Evolutionary conservation across 768 basidiomycete genomes (phyloP).

Genomic region (Phylloporus scabripes): DNA sequence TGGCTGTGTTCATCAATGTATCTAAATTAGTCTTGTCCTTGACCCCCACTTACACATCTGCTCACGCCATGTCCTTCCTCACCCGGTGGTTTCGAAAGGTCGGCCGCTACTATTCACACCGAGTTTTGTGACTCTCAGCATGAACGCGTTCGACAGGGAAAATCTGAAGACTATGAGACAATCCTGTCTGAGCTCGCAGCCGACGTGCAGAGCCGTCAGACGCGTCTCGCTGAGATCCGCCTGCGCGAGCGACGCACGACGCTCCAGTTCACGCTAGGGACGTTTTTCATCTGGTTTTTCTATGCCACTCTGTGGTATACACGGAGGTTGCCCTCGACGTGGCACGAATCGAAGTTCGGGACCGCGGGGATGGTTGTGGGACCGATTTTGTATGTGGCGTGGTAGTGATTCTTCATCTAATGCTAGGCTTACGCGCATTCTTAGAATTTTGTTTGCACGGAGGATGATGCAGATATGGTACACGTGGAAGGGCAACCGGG

Average conservation of each 20-base stretch:
- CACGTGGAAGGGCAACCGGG: slow-evolving; percentile 67
- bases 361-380: slow-evolving; percentile 55
- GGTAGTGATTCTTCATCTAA: background rate
- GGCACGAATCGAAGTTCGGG: slow-evolving; percentile 30
- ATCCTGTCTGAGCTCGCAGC: slow-evolving; percentile 60
- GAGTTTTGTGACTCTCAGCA: background rate
- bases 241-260: slow-evolving; percentile 77
- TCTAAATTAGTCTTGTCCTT: slow-evolving; percentile 14
- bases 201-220: slow-evolving; percentile 69
- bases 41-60: slow-evolving; percentile 1
- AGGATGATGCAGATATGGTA: slow-evolving; percentile 85
- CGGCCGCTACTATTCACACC: background rate
- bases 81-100: slow-evolving; percentile 28
- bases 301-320: slow-evolving; percentile 76
- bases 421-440: slow-evolving; percentile 1
- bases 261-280: slow-evolving; percentile 71
- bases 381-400: slow-evolving; percentile 65
- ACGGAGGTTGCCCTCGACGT: slow-evolving; percentile 42
- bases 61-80: slow-evolving; percentile 27
- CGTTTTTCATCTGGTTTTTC: slow-evolving; percentile 64
- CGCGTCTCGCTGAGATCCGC: slow-evolving; percentile 76
- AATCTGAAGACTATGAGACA: slow-evolving; percentile 67
- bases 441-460: slow-evolving; percentile 68
- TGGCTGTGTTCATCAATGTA: slow-evolving; percentile 18
- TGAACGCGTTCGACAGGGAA: slow-evolving; percentile 7